phyloP scores from a whole-genome alignment of 768 basidiomycete species.

The Cantharellus cinnabarinus region DNA sequence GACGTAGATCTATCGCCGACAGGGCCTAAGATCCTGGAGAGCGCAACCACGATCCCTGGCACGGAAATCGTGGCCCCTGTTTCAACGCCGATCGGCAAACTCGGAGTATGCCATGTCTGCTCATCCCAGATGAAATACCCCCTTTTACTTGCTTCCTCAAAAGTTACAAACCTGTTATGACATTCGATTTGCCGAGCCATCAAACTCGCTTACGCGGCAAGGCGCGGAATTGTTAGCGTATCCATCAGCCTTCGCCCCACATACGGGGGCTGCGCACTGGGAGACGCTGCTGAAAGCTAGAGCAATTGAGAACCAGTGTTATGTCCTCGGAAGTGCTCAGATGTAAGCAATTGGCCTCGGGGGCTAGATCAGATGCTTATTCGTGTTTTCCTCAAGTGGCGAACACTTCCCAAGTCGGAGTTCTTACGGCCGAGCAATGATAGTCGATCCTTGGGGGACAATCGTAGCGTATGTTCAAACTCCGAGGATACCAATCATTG shows the following conservation, averaged over 20 bases:
- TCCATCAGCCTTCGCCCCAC: constrained; percentile 9
- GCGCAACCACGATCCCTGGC: constrained; percentile 5
- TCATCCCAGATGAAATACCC: background rate
- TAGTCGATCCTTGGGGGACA: constrained; percentile 10
- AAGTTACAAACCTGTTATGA: constrained; percentile 11
- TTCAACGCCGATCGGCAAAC: constrained; percentile 7
- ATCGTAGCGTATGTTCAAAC: constrained; percentile 7
- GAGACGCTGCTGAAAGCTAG: constrained; percentile 8
- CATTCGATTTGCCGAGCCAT: constrained; percentile 7
- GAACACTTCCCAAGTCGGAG: constrained; percentile 9
- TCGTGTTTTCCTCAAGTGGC: background rate
- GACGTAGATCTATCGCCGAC: constrained; percentile 8
- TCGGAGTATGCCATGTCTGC: constrained; percentile 6
- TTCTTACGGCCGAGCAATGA: constrained; percentile 10
- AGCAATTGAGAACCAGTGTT: constrained; percentile 11
- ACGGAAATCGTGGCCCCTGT: constrained; percentile 2
- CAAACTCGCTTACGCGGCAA: constrained; percentile 1
- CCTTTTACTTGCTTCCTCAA: background rate
- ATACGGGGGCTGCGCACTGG: constrained; percentile 10
- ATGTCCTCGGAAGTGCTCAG: constrained; percentile 10
- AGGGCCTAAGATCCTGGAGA: constrained; percentile 5
- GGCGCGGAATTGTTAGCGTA: constrained; percentile 7
- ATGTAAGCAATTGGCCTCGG: background rate
- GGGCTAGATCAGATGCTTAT: background rate
- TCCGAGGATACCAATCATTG: too few relatives aligned